Evolutionary conservation across 495 filamentous ascomycete species (phyloP).

Genomic region (Lophiostoma macrostomum): DNA sequence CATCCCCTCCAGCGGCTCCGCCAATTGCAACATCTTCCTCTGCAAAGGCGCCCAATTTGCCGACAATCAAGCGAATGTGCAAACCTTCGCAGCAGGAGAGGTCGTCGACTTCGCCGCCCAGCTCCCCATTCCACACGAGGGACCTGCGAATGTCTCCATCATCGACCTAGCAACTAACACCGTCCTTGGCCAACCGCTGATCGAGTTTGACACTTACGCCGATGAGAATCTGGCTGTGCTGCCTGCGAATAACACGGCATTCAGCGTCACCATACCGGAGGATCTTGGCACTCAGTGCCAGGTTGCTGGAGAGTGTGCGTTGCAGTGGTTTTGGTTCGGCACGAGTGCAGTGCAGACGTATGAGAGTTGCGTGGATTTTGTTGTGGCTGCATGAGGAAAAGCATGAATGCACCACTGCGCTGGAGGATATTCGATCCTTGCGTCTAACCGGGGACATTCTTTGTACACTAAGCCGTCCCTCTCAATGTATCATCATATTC

Average conservation of each 20-base stretch:
- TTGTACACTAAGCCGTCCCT: too few species aligned
- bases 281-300: constrained; percentile 9
- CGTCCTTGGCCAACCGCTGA: constrained; percentile 10
- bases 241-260: constrained; percentile 18
- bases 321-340: constrained; percentile 31
- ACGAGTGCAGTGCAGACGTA: constrained; percentile 25
- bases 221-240: constrained; percentile 23
- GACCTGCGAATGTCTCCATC: constrained; percentile 22
- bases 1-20: constrained; percentile 13
- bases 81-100: constrained; percentile 14
- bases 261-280: constrained; percentile 20
- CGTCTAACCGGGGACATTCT: too few species aligned
- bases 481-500: too few species aligned
- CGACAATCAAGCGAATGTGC: constrained; percentile 20
- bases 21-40: constrained; percentile 23
- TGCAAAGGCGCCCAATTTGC: constrained; percentile 30
- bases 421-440: too few species aligned
- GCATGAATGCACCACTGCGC: too few species aligned
- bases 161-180: constrained; percentile 21
- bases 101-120: constrained; percentile 10
- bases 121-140: constrained; percentile 27
- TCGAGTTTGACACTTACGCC: constrained; percentile 25
- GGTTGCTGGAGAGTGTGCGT: constrained; percentile 17
- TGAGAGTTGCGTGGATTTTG: constrained; percentile 30
- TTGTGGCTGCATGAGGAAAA: constrained; percentile 16